Evolutionary conservation across 805 yeast species (phyloP).

Genomic region (Zygosaccharomyces rouxii): DNA sequence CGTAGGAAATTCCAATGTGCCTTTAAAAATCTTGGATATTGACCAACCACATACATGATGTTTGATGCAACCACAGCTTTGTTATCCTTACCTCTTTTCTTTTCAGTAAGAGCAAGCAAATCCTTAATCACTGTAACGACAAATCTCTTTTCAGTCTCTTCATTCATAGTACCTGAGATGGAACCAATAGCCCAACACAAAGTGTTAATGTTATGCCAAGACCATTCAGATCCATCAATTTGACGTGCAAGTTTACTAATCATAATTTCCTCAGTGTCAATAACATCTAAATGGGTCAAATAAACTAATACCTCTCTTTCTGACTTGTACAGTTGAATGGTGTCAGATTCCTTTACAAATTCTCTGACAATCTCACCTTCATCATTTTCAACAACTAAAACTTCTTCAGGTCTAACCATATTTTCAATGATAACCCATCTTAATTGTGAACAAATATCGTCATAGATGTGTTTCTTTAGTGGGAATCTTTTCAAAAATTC

Average conservation of each 20-base stretch:
- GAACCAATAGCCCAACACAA: slow-evolving; percentile 99
- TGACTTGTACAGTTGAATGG: slow-evolving; percentile 89
- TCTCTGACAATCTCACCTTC: slow-evolving; percentile 99
- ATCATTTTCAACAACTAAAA: slow-evolving; percentile 92
- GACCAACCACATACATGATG: slow-evolving; percentile 99
- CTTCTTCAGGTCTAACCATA: slow-evolving; percentile 99
- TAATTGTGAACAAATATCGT: slow-evolving; percentile 71
- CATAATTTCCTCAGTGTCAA: slow-evolving; percentile 92
- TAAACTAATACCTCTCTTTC: slow-evolving; percentile 95
- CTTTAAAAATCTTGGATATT: slow-evolving; percentile 92
- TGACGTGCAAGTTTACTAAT: slow-evolving; percentile 85
- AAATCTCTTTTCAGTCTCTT: slow-evolving; percentile 93
- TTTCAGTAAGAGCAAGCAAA: slow-evolving; percentile 83
- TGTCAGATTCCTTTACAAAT: slow-evolving; percentile 93
- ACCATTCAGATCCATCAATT: slow-evolving; percentile 96
- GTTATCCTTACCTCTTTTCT: slow-evolving; percentile 95
- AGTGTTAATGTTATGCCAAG: slow-evolving; percentile 97
- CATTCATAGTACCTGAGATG: slow-evolving; percentile 97
- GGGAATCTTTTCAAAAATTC: slow-evolving; percentile 70
- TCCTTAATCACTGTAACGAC: slow-evolving; percentile 91
- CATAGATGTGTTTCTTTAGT: slow-evolving; percentile 79
- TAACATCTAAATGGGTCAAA: slow-evolving; percentile 90
- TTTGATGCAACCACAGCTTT: slow-evolving; percentile 99
- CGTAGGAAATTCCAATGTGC: slow-evolving; percentile 98
- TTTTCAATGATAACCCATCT: slow-evolving; percentile 93